phyloP scores from a whole-genome alignment of 2,329 filamentous ascomycete genomes.

The Cordyceps militaris region DNA sequence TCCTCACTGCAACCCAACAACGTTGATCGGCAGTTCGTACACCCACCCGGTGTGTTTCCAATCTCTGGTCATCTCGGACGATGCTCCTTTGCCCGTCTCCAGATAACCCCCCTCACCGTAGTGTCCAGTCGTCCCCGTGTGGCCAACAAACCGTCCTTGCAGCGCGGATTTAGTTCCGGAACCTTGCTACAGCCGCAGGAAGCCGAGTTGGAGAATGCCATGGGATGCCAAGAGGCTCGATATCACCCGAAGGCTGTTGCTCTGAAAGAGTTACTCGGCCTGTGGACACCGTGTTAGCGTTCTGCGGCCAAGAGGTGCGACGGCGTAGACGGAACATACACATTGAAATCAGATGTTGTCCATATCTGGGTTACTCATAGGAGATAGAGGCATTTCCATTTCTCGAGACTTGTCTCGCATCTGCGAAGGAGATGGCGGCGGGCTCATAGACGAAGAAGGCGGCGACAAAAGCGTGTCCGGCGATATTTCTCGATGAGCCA shows the following conservation, averaged over 20 bases:
- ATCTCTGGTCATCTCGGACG: neutral
- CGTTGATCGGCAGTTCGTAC: neutral
- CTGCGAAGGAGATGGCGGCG: no score
- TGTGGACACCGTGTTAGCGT: neutral
- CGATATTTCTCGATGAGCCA: neutral
- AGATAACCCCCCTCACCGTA: neutral
- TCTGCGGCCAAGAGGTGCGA: neutral
- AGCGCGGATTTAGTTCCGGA: neutral
- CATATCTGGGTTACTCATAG: neutral
- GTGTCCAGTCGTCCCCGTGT: neutral
- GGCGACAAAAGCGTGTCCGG: neutral
- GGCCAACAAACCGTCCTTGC: neutral
- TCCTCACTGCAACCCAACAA: conserved; percentile 2
- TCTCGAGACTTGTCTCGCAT: neutral
- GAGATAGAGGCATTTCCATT: neutral
- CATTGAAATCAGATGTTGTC: neutral
- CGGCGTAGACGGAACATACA: neutral
- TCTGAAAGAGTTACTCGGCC: neutral
- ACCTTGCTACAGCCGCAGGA: neutral
- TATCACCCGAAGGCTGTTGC: neutral
- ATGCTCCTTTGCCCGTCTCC: neutral
- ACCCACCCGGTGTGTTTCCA: neutral
- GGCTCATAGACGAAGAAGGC: no score
- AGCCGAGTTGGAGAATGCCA: neutral
- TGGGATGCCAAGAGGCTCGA: neutral